phyloP scores from a whole-genome alignment of 108 stramenopile genomes.

The Skeletonema grethae region DNA sequence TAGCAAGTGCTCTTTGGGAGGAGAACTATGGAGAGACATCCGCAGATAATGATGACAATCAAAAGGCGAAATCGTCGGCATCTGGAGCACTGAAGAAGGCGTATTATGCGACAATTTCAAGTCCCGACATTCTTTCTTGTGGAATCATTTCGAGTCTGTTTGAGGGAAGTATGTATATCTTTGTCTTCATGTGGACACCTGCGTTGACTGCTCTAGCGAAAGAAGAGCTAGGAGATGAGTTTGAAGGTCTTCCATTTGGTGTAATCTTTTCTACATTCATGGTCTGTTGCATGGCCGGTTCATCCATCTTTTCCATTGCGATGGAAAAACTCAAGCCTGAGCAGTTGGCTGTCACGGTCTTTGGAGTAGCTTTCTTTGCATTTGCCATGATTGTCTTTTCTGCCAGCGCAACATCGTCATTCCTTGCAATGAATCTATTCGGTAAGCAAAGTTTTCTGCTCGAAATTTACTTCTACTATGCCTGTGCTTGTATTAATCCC shows the following conservation, averaged over 20 bases:
- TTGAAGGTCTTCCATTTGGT: slow-evolving; percentile 84
- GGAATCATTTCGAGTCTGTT: slow-evolving; percentile 89
- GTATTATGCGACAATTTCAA: slow-evolving; percentile 55
- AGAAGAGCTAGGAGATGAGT: slow-evolving; percentile 47
- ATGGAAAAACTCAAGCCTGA: slow-evolving; percentile 72
- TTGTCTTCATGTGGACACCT: slow-evolving; percentile 98
- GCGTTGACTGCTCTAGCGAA: slow-evolving; percentile 61
- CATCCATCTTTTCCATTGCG: slow-evolving; percentile 80
- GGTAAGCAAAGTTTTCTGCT: too few species aligned
- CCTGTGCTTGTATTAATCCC: too few species aligned
- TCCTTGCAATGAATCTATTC: slow-evolving; percentile 91
- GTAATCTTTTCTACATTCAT: slow-evolving; percentile 95
- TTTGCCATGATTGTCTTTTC: slow-evolving; percentile 67
- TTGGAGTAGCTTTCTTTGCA: slow-evolving; percentile 64
- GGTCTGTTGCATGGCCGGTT: slow-evolving; percentile 94
- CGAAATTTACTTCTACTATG: too few species aligned
- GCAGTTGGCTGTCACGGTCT: slow-evolving; percentile 61
- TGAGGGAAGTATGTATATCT: slow-evolving; percentile 94
- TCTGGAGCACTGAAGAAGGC: slow-evolving; percentile 57
- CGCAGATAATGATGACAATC: slow-evolving; percentile 32
- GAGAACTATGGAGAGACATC: slow-evolving; percentile 91
- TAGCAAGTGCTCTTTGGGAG: slow-evolving; percentile 83
- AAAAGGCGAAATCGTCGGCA: slow-evolving; percentile 22
- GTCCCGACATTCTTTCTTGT: slow-evolving; percentile 77
- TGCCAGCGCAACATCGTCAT: slow-evolving; percentile 61